Conservation (phyloP, 2,329 filamentous ascomycete species). For the Didymella pinodella region DNA sequence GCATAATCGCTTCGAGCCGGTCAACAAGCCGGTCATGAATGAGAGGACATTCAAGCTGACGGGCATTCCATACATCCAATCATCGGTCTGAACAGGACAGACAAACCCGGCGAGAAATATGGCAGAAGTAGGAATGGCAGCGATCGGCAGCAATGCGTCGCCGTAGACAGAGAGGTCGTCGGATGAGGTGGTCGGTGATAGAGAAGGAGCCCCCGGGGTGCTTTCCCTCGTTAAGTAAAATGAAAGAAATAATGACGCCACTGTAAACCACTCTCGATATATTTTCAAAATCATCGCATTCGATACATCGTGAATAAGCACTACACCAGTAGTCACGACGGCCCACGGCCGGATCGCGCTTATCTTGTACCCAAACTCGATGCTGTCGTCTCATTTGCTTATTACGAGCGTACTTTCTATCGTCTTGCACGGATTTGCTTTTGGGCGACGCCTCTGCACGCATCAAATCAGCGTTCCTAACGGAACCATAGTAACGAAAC, state of each 20-base stretch:
- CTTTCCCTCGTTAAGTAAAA: background rate
- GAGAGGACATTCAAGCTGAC: slow-evolving; percentile 58
- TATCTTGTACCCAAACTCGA: background rate
- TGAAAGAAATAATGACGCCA: background rate
- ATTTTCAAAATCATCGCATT: background rate
- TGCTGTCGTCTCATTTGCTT: background rate
- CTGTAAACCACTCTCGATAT: background rate
- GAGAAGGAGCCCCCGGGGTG: background rate
- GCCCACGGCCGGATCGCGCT: background rate
- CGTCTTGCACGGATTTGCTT: background rate
- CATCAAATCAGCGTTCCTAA: background rate
- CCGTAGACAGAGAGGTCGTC: too few species aligned
- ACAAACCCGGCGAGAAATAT: too few species aligned
- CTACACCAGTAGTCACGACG: background rate
- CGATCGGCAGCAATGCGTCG: too few species aligned
- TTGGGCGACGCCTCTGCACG: background rate
- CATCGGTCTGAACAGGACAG: slow-evolving; percentile 1
- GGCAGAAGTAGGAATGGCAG: too few species aligned
- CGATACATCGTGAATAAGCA: background rate
- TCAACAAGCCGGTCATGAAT: slow-evolving; percentile 52
- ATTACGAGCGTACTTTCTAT: background rate
- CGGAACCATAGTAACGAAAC: too few species aligned
- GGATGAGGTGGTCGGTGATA: background rate
- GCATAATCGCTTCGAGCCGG: slow-evolving; percentile 50
- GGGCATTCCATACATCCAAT: slow-evolving; percentile 57